Conservation (phyloP, 805 yeast species). For the Lipomyces spencermartinsiae region DNA sequence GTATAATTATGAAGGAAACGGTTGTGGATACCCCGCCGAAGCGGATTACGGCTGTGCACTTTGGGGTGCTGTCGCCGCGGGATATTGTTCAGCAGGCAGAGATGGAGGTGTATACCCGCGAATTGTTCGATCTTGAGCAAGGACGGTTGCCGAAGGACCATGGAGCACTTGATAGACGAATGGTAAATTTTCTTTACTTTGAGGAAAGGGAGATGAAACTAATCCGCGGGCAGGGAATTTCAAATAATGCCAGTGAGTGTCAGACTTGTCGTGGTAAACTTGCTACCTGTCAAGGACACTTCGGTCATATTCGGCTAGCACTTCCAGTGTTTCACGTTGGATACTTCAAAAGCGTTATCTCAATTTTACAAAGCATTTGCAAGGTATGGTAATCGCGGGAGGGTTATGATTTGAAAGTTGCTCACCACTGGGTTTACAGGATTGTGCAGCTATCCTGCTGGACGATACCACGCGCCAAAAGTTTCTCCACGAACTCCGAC, state of each 20-base stretch:
- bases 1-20: slow-evolving; percentile 48
- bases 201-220: neutral
- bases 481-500: slow-evolving; percentile 77
- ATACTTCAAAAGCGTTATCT: slow-evolving; percentile 88
- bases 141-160: slow-evolving; percentile 76
- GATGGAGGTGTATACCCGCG: slow-evolving; percentile 90
- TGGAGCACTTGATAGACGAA: slow-evolving; percentile 89
- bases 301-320: slow-evolving; percentile 92
- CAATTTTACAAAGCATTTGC: slow-evolving; percentile 88
- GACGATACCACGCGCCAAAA: slow-evolving; percentile 73
- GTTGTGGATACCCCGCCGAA: slow-evolving; percentile 84
- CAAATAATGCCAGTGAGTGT: slow-evolving; percentile 85
- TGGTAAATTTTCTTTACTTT: slow-evolving; percentile 52
- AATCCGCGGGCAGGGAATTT: slow-evolving; percentile 63
- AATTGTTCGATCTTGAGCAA: slow-evolving; percentile 86
- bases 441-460: slow-evolving; percentile 78
- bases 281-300: slow-evolving; percentile 97
- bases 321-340: slow-evolving; percentile 98
- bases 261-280: slow-evolving; percentile 88
- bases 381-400: slow-evolving; percentile 49
- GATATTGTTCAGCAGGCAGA: slow-evolving; percentile 94
- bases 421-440: slow-evolving; percentile 39
- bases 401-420: neutral
- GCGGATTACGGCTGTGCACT: slow-evolving; percentile 86
- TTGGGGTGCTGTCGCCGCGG: slow-evolving; percentile 88